Base-by-base conservation (phyloP, 257 asterid species). In the Solanum habrochaites region DNA sequence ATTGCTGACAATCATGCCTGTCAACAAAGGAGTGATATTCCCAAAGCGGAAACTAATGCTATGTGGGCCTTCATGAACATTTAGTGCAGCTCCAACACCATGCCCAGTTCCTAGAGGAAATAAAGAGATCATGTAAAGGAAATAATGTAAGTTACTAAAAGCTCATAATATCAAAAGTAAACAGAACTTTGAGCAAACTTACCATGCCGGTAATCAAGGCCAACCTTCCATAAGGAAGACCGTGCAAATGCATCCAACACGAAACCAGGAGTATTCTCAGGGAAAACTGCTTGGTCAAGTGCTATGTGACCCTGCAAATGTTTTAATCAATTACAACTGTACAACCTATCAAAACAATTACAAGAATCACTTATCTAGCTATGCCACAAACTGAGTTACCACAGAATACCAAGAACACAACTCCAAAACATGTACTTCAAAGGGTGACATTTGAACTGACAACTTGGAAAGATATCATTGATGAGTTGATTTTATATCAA, bases 181-280 rank as follows among this genome's bases (percentile, higher is more conserved):
- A 27, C 42, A 18, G 31, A 60, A 71, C 2, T 70, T 60, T 27
- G 86, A 39, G 60, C 69, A 49, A 49, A 90, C 85, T 35, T 93
- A 96, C 99, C 99, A 90, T 97, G 99, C 87, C 98, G 96, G 84
- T 97, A 97, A 93, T 97, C 99, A 88, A 97, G 99, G 89, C 99
- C 99, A 87, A 93, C 94, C 92, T 97, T 97, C 99, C 99, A 97
- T 83, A 96, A 89, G 86, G 98, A 92, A 72, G 98, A 93, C 84
- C 99, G 94, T 86, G 99, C 98, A 90, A 97, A 97, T 85, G 99
- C 97, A 86, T 97, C 99, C 88, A 97, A 92, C 64, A 97, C 96
- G 85, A 97, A 97, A 83, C 99, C 99, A 84, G 98, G 99, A 88
- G 95, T 93, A 89, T 95, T 95, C 89, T 97, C 98, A 47, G 99